A percentile compares a stretch with the other conserved stretches of the same genome.
Evolutionary conservation across 306 rosid species (phyloP).

Genomic region (Malus sieversii): DNA sequence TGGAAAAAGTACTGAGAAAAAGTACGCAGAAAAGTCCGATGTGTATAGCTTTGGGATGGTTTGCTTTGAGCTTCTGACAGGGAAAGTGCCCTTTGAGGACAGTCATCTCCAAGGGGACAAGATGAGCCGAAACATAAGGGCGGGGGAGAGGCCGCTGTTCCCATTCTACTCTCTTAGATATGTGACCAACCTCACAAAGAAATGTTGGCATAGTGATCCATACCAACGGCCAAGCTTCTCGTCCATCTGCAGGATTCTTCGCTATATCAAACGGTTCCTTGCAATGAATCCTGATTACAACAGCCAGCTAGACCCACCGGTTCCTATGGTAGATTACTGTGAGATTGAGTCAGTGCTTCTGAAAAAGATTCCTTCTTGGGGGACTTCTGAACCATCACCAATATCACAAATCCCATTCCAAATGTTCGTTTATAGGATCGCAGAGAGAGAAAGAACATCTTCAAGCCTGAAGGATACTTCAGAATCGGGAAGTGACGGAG

Average conservation of each 20-base stretch:
- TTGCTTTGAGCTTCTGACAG: conserved; percentile 84
- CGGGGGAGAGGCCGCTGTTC: conserved; percentile 86
- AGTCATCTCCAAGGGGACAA: conserved; percentile 88
- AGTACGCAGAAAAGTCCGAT: conserved; percentile 69
- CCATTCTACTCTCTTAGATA: conserved; percentile 59
- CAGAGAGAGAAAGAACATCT: conserved; percentile 41
- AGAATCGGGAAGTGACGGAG: conserved; percentile 67
- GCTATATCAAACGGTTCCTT: conserved; percentile 51
- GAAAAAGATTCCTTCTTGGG: conserved; percentile 62
- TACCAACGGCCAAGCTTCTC: conserved; percentile 77
- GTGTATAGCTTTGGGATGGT: conserved; percentile 93
- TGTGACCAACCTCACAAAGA: conserved; percentile 65
- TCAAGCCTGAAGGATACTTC: conserved; percentile 43
- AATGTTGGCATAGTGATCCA: conserved; percentile 80
- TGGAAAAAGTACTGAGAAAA: conserved; percentile 25
- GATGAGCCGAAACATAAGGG: conserved; percentile 81
- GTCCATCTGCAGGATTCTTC: conserved; percentile 76
- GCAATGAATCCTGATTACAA: conserved; percentile 56
- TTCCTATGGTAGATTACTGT: conserved; percentile 59
- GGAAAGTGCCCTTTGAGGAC: conserved; percentile 92
- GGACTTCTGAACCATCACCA: conserved; percentile 27
- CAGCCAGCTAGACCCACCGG: conserved; percentile 44
- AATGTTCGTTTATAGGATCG: conserved; percentile 57
- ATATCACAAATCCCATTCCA: conserved; percentile 68
- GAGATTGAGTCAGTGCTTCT: conserved; percentile 54